phyloP scores from a whole-genome alignment of 768 basidiomycete genomes.

The Kwoniella shandongensis region DNA sequence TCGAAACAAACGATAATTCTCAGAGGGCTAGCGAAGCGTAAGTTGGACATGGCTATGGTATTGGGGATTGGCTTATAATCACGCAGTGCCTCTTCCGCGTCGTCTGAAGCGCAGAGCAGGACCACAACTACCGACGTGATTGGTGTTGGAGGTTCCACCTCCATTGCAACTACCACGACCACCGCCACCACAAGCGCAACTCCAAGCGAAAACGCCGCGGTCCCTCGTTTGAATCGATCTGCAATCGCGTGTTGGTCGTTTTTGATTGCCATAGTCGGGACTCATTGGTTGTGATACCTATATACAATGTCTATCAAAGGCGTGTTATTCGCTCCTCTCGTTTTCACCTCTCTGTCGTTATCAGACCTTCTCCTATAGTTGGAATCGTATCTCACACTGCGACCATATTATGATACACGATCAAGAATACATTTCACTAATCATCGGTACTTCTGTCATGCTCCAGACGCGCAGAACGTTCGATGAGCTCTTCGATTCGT shows the following conservation, averaged over 20 bases:
- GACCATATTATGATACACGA: no score
- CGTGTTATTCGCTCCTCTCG: no score
- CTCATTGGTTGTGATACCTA: no score
- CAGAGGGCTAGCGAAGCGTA: slow-evolving; percentile 20
- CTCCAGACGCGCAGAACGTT: slow-evolving; percentile 30
- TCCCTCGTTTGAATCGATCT: no score
- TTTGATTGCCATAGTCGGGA: no score
- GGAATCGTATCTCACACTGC: no score
- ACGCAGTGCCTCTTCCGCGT: slow-evolving; percentile 10
- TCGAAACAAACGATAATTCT: slow-evolving; percentile 18
- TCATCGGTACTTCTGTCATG: slow-evolving; percentile 24
- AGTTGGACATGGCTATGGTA: slow-evolving; percentile 4
- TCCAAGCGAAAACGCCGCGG: not conserved
- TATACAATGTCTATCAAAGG: no score
- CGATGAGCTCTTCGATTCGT: slow-evolving; percentile 31
- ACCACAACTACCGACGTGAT: slow-evolving; percentile 15
- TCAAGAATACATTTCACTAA: no score
- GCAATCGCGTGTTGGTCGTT: no score
- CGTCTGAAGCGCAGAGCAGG: slow-evolving; percentile 2
- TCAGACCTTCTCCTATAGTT: no score
- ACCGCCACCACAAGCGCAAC: not conserved
- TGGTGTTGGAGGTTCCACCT: slow-evolving; percentile 4
- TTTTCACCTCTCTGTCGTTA: no score
- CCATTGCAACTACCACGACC: slow-evolving; percentile 7
- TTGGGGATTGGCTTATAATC: not conserved